phyloP scores from a whole-genome alignment of 495 filamentous ascomycete genomes.

The Aspergillus cristatus region DNA sequence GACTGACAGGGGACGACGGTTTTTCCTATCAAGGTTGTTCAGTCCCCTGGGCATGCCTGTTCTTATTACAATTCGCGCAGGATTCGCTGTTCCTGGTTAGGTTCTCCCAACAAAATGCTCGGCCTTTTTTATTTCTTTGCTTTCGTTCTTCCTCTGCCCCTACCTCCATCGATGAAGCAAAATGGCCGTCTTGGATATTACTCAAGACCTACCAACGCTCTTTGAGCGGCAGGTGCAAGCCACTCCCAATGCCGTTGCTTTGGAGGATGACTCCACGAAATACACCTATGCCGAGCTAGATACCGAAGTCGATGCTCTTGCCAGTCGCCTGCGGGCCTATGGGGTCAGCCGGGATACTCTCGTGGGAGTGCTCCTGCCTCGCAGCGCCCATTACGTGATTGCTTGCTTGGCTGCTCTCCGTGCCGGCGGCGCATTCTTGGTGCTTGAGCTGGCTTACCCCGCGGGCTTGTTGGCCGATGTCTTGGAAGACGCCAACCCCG shows the following conservation, averaged over 20 bases:
- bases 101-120: too few relatives aligned
- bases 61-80: too few relatives aligned
- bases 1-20: too few relatives aligned
- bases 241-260: slow-evolving; percentile 49
- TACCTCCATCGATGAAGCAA: too few relatives aligned
- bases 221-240: slow-evolving; percentile 47
- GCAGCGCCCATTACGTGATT: slow-evolving; percentile 62
- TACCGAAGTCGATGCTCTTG: slow-evolving; percentile 43
- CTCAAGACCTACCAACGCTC: slow-evolving; percentile 53
- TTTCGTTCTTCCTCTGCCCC: too few relatives aligned
- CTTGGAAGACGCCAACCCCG: slow-evolving; percentile 54
- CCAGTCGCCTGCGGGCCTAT: slow-evolving; percentile 43
- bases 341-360: slow-evolving; percentile 53
- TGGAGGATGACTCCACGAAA: slow-evolving; percentile 47
- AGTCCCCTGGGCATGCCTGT: too few relatives aligned
- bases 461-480: slow-evolving; percentile 55
- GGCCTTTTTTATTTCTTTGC: too few relatives aligned
- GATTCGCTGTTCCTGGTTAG: too few relatives aligned
- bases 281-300: slow-evolving; percentile 57
- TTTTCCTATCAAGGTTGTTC: too few relatives aligned
- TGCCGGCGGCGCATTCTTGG: slow-evolving; percentile 61
- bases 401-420: slow-evolving; percentile 57
- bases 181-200: slow-evolving; percentile 51
- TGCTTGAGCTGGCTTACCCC: slow-evolving; percentile 61
- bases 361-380: slow-evolving; percentile 56